Base-by-base conservation (phyloP, 495 filamentous ascomycete genomes). In the Penicillium verhagenii region DNA sequence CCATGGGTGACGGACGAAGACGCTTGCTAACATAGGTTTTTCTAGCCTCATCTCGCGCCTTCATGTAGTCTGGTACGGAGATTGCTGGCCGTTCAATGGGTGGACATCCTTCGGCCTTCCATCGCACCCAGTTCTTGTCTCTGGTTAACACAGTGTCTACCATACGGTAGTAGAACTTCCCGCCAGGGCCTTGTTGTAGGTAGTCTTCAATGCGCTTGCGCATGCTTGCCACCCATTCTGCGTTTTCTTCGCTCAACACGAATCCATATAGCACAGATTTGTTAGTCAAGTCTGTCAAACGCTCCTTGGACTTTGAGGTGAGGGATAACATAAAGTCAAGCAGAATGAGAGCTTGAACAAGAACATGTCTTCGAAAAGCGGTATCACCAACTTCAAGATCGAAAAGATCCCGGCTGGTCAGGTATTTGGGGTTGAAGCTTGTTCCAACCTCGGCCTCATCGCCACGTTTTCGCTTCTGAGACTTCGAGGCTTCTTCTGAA, bases 61-160 rank as follows among this genome's bases (percentile, higher is more conserved):
- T 79, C 47, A 81, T 65, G 64, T 89, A 89, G 25, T 88, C 82
- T 20, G 74, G 68, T 19, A 86, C 77, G 3, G 84, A 78, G 28
- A 96, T 69, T 6, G 89, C 76, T 14, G 87, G 81, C 37, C 82
- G 79, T 56, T 92, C 86, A 64, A 99, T 96, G 19, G 85, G 79
- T 25, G 90, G 91, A 69, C 94, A 97, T 47, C 83, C 86, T 70
- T 97, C 94, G 8, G 91, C 84, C 71, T 99, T 99, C 94, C 94
- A 99, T 44, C 89, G 87, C 38, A 92, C 91, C 94, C 94, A 99
- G 61, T 96, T 96, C 70, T 96, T 96, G 71, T 99, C 94, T 53
- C 94, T 81, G 6, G 91, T 89, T 19, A 99, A 79, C 16, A 97
- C 91, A 4, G 92, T 96, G 63, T 97, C 93, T 31, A 99, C 90